Percentiles rank a stretch among this genome's conserved stretches.
These are phyloP conservation scores for Verticillium albo-atrum DNA, from an alignment of 2,329 filamentous ascomycete genomes.

Conservation along the genomic window DNA sequence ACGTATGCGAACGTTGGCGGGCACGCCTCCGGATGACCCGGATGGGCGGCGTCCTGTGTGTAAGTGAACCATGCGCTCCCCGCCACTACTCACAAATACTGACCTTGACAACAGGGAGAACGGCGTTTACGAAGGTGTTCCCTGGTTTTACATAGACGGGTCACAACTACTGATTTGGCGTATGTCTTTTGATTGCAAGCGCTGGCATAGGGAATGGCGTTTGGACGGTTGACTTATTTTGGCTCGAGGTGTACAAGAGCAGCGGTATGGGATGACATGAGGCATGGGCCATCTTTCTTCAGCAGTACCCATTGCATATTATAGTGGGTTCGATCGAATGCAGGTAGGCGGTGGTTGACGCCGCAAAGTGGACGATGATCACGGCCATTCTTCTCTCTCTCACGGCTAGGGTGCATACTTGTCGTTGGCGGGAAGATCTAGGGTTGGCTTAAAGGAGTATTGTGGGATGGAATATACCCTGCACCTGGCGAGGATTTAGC, in stretches of 20 bases:
- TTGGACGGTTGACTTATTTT: not conserved
- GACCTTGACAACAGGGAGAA: conserved; percentile 29
- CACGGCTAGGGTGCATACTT: not conserved
- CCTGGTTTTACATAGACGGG: conserved; percentile 27
- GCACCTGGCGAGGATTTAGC: not conserved
- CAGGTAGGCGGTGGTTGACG: not conserved
- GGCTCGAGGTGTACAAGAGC: not conserved
- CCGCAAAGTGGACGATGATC: not conserved
- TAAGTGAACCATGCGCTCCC: conserved; percentile 19
- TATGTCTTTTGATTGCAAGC: not conserved
- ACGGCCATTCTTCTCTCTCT: not conserved
- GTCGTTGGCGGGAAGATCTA: not conserved
- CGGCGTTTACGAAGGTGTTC: conserved; percentile 37
- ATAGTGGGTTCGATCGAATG: not conserved
- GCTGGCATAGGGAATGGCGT: not conserved
- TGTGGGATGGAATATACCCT: not conserved
- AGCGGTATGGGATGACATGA: not conserved
- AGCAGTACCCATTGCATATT: not conserved
- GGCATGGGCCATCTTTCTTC: not conserved
- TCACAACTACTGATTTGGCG: not conserved
- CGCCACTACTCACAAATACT: not conserved
- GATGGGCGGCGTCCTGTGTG: conserved; percentile 33
- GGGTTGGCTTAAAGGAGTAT: not conserved
- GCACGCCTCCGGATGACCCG: conserved; percentile 37
- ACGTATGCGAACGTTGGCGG: conserved; percentile 38